Base-by-base conservation (phyloP, 108 stramenopile species). In the Pseudonitzschia multiseries region DNA sequence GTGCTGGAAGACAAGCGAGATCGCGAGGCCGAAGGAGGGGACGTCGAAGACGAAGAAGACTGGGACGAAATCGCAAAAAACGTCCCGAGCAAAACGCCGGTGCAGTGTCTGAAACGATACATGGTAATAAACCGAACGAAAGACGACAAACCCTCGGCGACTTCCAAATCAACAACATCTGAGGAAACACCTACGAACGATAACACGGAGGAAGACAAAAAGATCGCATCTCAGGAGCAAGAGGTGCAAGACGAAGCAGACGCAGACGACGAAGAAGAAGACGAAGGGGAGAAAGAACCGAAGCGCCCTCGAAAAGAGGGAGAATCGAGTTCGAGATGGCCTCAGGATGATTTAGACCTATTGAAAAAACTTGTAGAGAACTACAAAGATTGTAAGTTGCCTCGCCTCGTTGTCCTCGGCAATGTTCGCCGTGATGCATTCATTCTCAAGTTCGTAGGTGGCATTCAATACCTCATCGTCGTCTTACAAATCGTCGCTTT, bases 1-100 rank as follows among this genome's bases (percentile, higher is more conserved):
- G 96, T 92, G 27, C 59, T 79, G 24, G 83, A 85, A 50, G 87
- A 94, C 57, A 89, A 93, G 27, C 70, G 86, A 56, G 79, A 78
- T 33, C 69, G 80, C 50, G 79, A 76, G 27, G 79, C 74, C 9
- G 77, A 84, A 44, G 77, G 78, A 22, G 77, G 78, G 36, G 69
- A 74, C 13, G 46, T 18, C 46, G 46, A 48, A 18, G 84, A 86
- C 17, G 85, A 83, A 42, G 80, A 83, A 57, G 83, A 82, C 56
- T 93, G 92, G 92, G 84, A 87, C 57, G 81, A 77, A 53, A 89
- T 93, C 36, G 76, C 89, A 3, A 74, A 86, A 33, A 33, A 60
- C 20, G 71, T 93, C 67, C 76, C 86, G n/a, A 83, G 77, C 36
- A 90, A 86, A 73, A 81, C 81, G 22, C 79, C 92, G 41, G 85